Base-by-base conservation (phyloP, 768 basidiomycete species). In the Lyophyllum shimeji region DNA sequence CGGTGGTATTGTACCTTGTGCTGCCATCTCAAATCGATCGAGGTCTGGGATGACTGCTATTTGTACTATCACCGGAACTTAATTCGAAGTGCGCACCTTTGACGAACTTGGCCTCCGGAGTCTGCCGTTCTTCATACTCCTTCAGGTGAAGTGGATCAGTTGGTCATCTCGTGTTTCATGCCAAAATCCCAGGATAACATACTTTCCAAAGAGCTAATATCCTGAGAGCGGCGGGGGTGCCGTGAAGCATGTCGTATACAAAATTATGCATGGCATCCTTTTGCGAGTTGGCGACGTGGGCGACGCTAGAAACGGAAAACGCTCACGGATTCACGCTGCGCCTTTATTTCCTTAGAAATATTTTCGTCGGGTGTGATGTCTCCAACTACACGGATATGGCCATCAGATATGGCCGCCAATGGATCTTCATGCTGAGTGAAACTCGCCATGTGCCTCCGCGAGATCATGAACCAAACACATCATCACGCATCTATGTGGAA, bases 381-480 rank as follows among this genome's bases (percentile, higher is more conserved):
- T 4, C 96, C 96, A 5, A 98, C 96, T 86, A 65, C 34, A 8
- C 52, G 31, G 9, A n/a, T 27, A 29, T 3, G 37, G 29, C 40
- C 6, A 21, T 24, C 20, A 53, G 17, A 29, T 31, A 50, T 42
- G 39, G 50, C 40, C 40, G 52, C 48, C 24, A 37, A 44, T 29
- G 9, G 24, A 39, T 20, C 25, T 4, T 27, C 21, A 17, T 18
- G 29, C 18, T 20, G 31, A 27, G 7, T 33, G 20, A 49, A 29
- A 48, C 56, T 34, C 47, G 87, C 92, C 89, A 78, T 94, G 90
- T 0, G 96, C 96, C 70, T 99, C 96, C 6, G 95, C 95, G 13
- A 99, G 82, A 71, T 99, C 96, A 65, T 99, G 96, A 13, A 97
- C 92, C 33, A 96, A 61, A 18, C 85, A 85, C 82, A 98, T 87